Conservation (phyloP, 2,329 filamentous ascomycete genomes). For the Aspergillus fumigatiaffinis region DNA sequence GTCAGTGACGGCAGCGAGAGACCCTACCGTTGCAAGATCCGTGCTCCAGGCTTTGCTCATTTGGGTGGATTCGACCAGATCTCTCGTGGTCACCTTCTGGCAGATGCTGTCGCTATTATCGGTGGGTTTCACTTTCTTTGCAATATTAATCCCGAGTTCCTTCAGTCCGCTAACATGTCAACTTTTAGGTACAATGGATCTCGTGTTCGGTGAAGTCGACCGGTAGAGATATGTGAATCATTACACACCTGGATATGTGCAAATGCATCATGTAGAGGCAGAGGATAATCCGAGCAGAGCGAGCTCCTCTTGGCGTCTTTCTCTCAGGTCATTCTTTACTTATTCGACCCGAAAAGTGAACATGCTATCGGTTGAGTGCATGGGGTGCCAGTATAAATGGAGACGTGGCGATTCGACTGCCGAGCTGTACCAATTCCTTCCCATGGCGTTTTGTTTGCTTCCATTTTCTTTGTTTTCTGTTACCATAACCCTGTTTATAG, state of each 20-base stretch:
- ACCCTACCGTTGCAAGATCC: constrained; percentile 95
- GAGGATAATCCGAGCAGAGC: neutral
- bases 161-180: constrained; percentile 11
- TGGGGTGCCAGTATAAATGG: constrained; percentile 9
- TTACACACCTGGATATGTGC: neutral
- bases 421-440: constrained; percentile 19
- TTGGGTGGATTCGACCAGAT: constrained; percentile 92
- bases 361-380: neutral
- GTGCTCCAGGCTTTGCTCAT: constrained; percentile 94
- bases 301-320: neutral
- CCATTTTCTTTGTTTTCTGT: constrained; percentile 10
- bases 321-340: neutral
- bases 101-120: constrained; percentile 95
- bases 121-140: constrained; percentile 42
- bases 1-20: constrained; percentile 95
- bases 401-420: constrained; percentile 6
- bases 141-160: neutral
- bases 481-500: constrained; percentile 23
- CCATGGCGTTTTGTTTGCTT: constrained; percentile 34
- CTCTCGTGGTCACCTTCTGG: constrained; percentile 84
- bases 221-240: constrained; percentile 35
- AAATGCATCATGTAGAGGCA: neutral
- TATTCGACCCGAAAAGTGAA: neutral
- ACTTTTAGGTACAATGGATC: constrained; percentile 64
- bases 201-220: constrained; percentile 74